A percentile compares a stretch with the other conserved stretches of the same genome.
Conservation (phyloP, 2,329 filamentous ascomycete genomes). For the Ascochyta koolunga region DNA sequence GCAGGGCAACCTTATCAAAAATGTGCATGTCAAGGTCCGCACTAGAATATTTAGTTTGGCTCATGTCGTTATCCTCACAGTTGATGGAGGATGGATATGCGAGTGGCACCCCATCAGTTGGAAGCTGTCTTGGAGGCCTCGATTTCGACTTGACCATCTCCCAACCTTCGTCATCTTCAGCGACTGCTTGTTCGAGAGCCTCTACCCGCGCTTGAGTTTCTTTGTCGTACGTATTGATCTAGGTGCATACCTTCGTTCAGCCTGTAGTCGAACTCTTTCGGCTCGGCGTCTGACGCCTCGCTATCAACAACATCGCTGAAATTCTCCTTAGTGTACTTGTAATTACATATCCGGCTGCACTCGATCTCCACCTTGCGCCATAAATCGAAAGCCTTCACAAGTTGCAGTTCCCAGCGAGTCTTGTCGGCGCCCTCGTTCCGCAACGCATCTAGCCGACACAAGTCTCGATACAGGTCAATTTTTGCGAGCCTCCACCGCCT, state of each 20-base stretch:
- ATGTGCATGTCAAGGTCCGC: neutral
- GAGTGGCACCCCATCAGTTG: neutral
- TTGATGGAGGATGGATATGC: too few species aligned
- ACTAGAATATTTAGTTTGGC: neutral
- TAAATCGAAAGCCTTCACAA: constrained; percentile 5
- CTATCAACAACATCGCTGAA: neutral
- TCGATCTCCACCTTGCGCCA: constrained; percentile 13
- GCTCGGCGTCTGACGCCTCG: neutral
- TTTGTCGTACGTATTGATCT: neutral
- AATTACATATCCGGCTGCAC: constrained; percentile 10
- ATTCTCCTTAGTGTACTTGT: neutral
- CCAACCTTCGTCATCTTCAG: neutral
- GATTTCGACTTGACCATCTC: neutral
- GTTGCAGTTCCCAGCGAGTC: neutral
- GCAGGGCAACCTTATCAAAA: neutral
- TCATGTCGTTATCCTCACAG: too few species aligned
- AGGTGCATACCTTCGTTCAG: neutral
- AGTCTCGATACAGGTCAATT: constrained; percentile 4
- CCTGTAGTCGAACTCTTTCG: neutral
- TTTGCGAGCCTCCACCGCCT: constrained; percentile 5
- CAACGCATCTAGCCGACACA: constrained; percentile 14
- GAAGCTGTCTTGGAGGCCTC: neutral
- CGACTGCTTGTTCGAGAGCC: neutral
- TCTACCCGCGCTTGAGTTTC: neutral
- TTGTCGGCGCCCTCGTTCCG: neutral